These are phyloP conservation scores for Pneumocystis canis DNA, from an alignment of 1,139 yeast species.

Conservation along the genomic window DNA sequence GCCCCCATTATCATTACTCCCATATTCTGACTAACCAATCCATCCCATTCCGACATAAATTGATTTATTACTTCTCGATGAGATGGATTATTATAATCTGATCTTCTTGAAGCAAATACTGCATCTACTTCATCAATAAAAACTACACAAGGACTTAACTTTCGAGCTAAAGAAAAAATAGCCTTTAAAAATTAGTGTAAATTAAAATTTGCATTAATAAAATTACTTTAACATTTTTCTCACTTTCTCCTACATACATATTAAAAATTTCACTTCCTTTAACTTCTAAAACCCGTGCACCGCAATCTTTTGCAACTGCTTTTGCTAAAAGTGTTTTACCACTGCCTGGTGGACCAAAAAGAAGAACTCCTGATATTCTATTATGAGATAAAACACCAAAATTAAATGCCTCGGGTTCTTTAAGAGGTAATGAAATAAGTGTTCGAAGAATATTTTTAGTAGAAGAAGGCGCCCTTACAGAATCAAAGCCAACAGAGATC, in stretches of 20 bases:
- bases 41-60: conserved; percentile 95
- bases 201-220: conserved; percentile 20
- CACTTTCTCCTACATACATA: conserved; percentile 98
- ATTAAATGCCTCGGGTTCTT: conserved; percentile 15
- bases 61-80: conserved; percentile 96
- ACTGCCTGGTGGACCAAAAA: conserved; percentile 10
- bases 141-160: conserved; percentile 94
- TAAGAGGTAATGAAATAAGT: conserved; percentile 11
- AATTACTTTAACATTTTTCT: conserved; percentile 55
- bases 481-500: conserved; percentile 10
- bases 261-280: conserved; percentile 90
- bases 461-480: conserved; percentile 11
- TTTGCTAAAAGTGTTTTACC: conserved; percentile 75
- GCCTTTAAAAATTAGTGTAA: conserved; percentile 36
- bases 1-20: conserved; percentile 94
- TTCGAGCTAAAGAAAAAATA: conserved; percentile 91
- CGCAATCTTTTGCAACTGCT: conserved; percentile 93
- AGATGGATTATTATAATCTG: conserved; percentile 86
- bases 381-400: conserved; percentile 13
- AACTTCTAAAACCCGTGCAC: conserved; percentile 86
- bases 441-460: conserved; percentile 13
- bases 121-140: conserved; percentile 88
- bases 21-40: conserved; percentile 96
- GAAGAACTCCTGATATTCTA: conserved; percentile 29
- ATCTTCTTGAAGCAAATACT: conserved; percentile 90